Evolutionary conservation across 2,329 filamentous ascomycete genomes (phyloP).

Genomic region (Fusarium humuli): DNA sequence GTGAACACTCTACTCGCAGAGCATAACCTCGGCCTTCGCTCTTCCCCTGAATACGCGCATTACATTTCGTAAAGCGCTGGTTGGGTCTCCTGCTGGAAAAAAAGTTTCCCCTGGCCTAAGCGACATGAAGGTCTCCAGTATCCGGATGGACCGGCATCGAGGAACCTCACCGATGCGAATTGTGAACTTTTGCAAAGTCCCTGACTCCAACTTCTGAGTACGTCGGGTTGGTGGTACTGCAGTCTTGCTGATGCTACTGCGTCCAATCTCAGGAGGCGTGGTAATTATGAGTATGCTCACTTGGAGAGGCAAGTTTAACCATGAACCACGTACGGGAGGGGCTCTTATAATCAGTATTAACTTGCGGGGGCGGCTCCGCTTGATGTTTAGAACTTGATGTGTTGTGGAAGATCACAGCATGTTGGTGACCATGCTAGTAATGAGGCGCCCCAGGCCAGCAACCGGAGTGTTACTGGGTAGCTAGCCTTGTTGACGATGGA

Average conservation of each 20-base stretch:
- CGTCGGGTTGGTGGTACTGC: background rate
- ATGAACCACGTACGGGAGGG: background rate
- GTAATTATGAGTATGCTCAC: background rate
- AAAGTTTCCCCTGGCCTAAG: background rate
- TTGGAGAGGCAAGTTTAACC: background rate
- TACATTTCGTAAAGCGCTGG: background rate
- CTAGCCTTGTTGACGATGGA: background rate
- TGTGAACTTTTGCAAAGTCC: background rate
- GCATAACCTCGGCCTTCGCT: conserved; percentile 34
- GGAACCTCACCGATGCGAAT: background rate
- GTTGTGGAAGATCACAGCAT: background rate
- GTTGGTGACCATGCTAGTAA: background rate
- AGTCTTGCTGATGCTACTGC: background rate
- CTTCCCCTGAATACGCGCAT: background rate
- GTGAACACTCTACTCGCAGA: background rate
- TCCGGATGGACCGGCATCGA: conserved; percentile 1
- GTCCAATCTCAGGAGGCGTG: background rate
- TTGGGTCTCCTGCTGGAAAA: background rate
- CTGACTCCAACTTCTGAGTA: background rate
- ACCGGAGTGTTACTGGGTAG: background rate
- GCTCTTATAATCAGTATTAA: background rate
- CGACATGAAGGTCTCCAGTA: conserved; percentile 1
- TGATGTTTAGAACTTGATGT: background rate
- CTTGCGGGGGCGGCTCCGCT: background rate
- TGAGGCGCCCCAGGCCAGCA: background rate